These are phyloP conservation scores for Verticillium zaregamsianum DNA, from an alignment of 2,329 filamentous ascomycete species.

Conservation along the genomic window DNA sequence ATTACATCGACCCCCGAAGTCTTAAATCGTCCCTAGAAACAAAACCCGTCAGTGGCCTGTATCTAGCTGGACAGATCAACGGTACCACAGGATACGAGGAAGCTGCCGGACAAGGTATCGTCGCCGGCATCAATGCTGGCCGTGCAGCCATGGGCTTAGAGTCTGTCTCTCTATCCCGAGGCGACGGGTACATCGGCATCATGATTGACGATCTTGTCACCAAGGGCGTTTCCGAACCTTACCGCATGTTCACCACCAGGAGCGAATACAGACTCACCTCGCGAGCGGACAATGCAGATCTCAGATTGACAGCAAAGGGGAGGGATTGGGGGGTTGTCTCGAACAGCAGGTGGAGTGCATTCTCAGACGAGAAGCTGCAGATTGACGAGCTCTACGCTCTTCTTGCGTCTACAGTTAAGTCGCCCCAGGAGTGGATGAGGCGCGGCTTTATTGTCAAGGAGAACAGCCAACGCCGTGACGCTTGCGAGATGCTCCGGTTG, in stretches of 20 bases:
- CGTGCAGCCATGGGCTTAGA: conserved; percentile 65
- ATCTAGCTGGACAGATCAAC: conserved; percentile 94
- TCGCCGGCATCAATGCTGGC: conserved; percentile 92
- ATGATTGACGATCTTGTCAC: conserved; percentile 98
- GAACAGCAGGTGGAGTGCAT: conserved; percentile 72
- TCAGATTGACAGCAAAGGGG: conserved; percentile 76
- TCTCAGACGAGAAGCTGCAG: conserved; percentile 59
- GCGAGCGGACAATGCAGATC: conserved; percentile 90
- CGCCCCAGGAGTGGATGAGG: conserved; percentile 62
- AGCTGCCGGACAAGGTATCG: conserved; percentile 85
- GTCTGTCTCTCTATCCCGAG: conserved; percentile 67
- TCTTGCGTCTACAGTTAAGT: conserved; percentile 55
- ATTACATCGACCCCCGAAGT: conserved; percentile 92
- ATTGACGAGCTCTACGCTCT: conserved; percentile 61
- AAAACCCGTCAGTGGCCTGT: conserved; percentile 84
- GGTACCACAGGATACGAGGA: conserved; percentile 98
- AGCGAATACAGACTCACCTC: conserved; percentile 94
- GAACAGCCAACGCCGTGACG: conserved; percentile 64
- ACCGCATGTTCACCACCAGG: conserved; percentile 95
- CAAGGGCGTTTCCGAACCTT: conserved; percentile 94
- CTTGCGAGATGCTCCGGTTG: conserved; percentile 74
- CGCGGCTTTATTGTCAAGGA: conserved; percentile 65
- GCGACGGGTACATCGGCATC: conserved; percentile 94
- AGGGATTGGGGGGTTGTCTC: conserved; percentile 72
- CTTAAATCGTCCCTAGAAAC: conserved; percentile 89